Percentiles rank a stretch among this genome's conserved stretches.
phyloP scores from a whole-genome alignment of 1,284 basidiomycete genomes.

The Farysia itapuensis region DNA sequence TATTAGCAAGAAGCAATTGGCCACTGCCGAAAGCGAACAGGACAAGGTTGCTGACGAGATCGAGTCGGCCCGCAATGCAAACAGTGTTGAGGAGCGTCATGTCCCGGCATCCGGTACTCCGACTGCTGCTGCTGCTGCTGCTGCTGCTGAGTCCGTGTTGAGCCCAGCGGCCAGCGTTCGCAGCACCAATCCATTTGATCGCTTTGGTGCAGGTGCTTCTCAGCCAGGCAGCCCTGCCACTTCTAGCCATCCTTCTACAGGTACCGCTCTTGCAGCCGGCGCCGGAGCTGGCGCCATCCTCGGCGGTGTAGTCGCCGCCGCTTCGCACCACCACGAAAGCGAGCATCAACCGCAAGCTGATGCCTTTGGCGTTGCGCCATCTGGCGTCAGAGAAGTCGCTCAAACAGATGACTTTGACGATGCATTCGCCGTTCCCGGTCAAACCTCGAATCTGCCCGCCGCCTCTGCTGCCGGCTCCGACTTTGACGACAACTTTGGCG shows the following conservation, averaged over 20 bases:
- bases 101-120: constrained; percentile 5
- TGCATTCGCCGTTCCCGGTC: constrained; percentile 66
- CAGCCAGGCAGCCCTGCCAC: constrained; percentile 10
- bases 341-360: neutral
- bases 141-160: constrained; percentile 15
- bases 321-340: constrained; percentile 7
- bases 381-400: constrained; percentile 34
- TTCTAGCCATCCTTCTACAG: constrained; percentile 7
- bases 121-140: neutral
- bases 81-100: constrained; percentile 60
- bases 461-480: constrained; percentile 20
- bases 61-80: constrained; percentile 62
- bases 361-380: constrained; percentile 27
- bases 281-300: constrained; percentile 50
- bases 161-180: constrained; percentile 64
- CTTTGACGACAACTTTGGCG: constrained; percentile 56
- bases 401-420: constrained; percentile 62
- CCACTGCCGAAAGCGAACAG: constrained; percentile 77
- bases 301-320: constrained; percentile 55
- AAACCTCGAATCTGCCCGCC: constrained; percentile 41
- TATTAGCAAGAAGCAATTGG: constrained; percentile 91
- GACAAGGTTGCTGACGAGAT: constrained; percentile 72
- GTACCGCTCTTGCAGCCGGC: constrained; percentile 47
- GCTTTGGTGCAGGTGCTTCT: constrained; percentile 61
- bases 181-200: constrained; percentile 92